Base-by-base conservation (phyloP, 2,329 filamentous ascomycete genomes). In the Chrysoporthe austroafricana region DNA sequence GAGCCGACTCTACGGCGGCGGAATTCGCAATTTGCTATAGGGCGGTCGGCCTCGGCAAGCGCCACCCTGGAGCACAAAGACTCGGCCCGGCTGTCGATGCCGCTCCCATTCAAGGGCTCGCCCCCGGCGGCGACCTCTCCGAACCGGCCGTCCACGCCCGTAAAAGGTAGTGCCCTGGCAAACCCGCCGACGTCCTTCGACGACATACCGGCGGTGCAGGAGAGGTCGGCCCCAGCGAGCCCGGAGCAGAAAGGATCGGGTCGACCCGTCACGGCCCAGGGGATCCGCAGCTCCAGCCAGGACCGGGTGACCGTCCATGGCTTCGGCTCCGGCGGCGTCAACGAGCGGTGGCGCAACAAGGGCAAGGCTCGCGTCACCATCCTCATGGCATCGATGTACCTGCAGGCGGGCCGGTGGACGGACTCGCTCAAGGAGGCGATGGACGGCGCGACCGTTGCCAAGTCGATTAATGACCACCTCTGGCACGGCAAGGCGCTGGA, bases 401-500 rank as follows among this genome's bases (percentile, higher is more conserved):
- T 99, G 72, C 91, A 94, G 78, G 91, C 93, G 64, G 96, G 96
- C 36, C 88, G 94, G 70, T 97, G 96, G 94, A 87, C 85, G 60
- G 94, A 98, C 79, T 94, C 95, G 8, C 78, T 98, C 58, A 91
- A 88, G 76, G 93, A 97, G 75, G 86, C 97, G 32, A 84, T 88
- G 11, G 95, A 97, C 69, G 93, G 91, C 64, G 94, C 92, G 1
- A 86, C 87, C 11, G 88, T 90, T 72, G 91, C 93, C 18, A 91
- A 93, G 73, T 89, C 88, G 48, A 86, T 92, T 68, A 94, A 93
- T 73, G 96, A 99, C 78, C 93, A 97, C 78, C 78, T 98, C n/a
- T 99, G 96, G 95, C 93, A 97, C 79, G 96, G 92, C 21, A 98
- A 98, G 79, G 94, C 93, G 1, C 83, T 99, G 26, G 96, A 99